Base-by-base conservation (phyloP, 2,329 filamentous ascomycete species). In the Xylariomycetidae sp. region DNA sequence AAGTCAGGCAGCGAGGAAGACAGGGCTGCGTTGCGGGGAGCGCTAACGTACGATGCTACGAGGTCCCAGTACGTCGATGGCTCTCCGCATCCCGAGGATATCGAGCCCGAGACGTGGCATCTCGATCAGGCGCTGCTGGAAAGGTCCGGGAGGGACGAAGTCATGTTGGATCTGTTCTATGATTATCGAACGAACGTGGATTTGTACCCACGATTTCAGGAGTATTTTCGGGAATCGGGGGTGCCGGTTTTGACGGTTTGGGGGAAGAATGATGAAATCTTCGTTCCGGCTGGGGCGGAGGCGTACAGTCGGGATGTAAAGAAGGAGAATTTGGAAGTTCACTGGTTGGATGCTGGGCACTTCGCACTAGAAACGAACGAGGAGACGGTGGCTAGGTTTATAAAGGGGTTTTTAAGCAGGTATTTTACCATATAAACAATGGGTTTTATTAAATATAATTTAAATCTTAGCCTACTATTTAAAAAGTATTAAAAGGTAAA, bases 191-290 rank as follows among this genome's bases (percentile, higher is more conserved):
- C 54, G 12, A 81, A 80, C 46, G 45, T 78, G 3, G 41, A 47
- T 1, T 48, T 72, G n/a, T 79, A 80, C 46, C 67, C 70, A 0
- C 44, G 59, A 9, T 77, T 76, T 35, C 77, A 81, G 19, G 56
- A 66, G 29, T 80, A 72, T 39, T 67, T 80, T 27, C 57, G 69
- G 4, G 51, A 60, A 6, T 68, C 59, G 0, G 55, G 68, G 30
- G 66, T 77, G 0, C 74, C 75, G 0, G 48, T 80, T 4, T 49
- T 81, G 40, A 72, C 73, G 1, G 61, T 70, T 4, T 81, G 77
- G 77, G 75, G 77, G 0, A 70, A 69, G 55, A 66, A 72, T 37
- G 76, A 80, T 56, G 44, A 50, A 3, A 67, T 73, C 19, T 76
- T 76, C 43, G 48, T 71, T 1, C 45, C 64, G 0, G 42, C 63